A percentile compares a stretch with the other conserved stretches of the same genome.
Evolutionary conservation across 2,329 filamentous ascomycete species (phyloP).

Genomic region (Pseudopyrenochaeta lycopersici): DNA sequence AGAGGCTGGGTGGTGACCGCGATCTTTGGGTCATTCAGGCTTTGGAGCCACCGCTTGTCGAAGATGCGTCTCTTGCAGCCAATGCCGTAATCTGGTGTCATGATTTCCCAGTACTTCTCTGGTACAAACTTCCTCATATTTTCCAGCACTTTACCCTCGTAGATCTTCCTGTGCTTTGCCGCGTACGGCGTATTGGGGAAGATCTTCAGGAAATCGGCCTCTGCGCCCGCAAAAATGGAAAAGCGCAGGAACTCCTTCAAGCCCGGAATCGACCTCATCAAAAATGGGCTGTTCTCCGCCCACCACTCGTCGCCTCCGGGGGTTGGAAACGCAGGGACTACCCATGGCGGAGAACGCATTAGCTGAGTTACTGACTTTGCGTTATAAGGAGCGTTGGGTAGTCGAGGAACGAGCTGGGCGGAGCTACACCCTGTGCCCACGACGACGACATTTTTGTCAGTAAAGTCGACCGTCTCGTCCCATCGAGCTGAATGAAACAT

Average conservation of each 20-base stretch:
- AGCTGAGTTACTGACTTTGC: slow-evolving; percentile 67
- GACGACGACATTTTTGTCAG: slow-evolving; percentile 65
- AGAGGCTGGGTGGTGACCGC: slow-evolving; percentile 63
- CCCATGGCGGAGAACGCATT: slow-evolving; percentile 67
- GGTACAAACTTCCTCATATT: slow-evolving; percentile 63
- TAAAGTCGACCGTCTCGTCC: slow-evolving; percentile 62
- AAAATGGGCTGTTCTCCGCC: slow-evolving; percentile 56
- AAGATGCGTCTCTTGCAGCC: slow-evolving; percentile 72
- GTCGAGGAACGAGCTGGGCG: slow-evolving; percentile 64
- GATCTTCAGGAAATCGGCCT: slow-evolving; percentile 58
- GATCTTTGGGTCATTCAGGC: slow-evolving; percentile 63
- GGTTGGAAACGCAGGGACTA: slow-evolving; percentile 53
- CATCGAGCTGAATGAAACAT: slow-evolving; percentile 67
- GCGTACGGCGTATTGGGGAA: slow-evolving; percentile 55
- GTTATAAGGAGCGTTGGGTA: slow-evolving; percentile 58
- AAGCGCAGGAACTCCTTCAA: slow-evolving; percentile 58
- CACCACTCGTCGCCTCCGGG: slow-evolving; percentile 54
- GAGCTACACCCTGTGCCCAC: slow-evolving; percentile 67
- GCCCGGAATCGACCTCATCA: slow-evolving; percentile 62
- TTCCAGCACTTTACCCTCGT: slow-evolving; percentile 55
- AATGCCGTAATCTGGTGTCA: slow-evolving; percentile 69
- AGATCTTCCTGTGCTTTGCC: slow-evolving; percentile 45
- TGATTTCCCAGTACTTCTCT: slow-evolving; percentile 67
- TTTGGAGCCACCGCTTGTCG: slow-evolving; percentile 64
- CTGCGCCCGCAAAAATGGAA: slow-evolving; percentile 53